Evolutionary conservation across 768 basidiomycete genomes (phyloP).

Genomic region (Phylloporus scabripes): DNA sequence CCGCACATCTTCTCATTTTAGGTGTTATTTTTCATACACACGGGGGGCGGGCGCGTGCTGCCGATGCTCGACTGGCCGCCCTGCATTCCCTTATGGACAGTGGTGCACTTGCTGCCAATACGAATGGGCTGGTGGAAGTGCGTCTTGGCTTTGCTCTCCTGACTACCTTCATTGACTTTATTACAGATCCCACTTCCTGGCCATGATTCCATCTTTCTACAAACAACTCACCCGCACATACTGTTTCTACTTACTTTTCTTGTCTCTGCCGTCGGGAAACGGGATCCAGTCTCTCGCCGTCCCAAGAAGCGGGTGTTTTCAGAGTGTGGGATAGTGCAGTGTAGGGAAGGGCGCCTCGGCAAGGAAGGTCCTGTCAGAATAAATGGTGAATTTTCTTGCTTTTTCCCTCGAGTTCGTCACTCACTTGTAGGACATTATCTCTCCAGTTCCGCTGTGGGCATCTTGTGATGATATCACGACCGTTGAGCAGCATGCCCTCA

Average conservation of each 20-base stretch:
- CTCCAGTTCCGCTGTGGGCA: slow-evolving; percentile 52
- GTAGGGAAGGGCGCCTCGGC: slow-evolving; percentile 41
- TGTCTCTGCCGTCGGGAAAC: slow-evolving; percentile 58
- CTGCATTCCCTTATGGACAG: slow-evolving; percentile 67
- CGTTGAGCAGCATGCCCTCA: slow-evolving; percentile 45
- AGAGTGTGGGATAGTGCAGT: slow-evolving; percentile 48
- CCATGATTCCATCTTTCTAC: slow-evolving; percentile 45
- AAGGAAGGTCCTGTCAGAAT: slow-evolving; percentile 9
- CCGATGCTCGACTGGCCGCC: slow-evolving; percentile 47
- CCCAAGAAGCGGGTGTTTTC: slow-evolving; percentile 72
- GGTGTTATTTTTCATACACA: slow-evolving; percentile 60
- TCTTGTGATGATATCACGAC: slow-evolving; percentile 45
- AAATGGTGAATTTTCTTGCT: slow-evolving; percentile 9
- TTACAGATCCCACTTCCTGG: slow-evolving; percentile 28
- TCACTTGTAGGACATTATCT: background rate
- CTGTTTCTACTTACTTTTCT: slow-evolving; percentile 63
- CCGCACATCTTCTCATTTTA: slow-evolving; percentile 58
- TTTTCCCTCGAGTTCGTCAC: background rate
- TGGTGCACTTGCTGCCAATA: slow-evolving; percentile 34
- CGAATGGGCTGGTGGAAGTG: slow-evolving; percentile 38
- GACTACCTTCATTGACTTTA: background rate
- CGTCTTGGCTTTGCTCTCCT: slow-evolving; percentile 17
- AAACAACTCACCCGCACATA: slow-evolving; percentile 63
- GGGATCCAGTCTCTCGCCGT: slow-evolving; percentile 67
- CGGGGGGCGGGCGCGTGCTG: slow-evolving; percentile 42